Percentiles rank a stretch among this genome's conserved stretches.
phyloP scores from a whole-genome alignment of 805 yeast genomes.

The Candida hispaniensis region DNA sequence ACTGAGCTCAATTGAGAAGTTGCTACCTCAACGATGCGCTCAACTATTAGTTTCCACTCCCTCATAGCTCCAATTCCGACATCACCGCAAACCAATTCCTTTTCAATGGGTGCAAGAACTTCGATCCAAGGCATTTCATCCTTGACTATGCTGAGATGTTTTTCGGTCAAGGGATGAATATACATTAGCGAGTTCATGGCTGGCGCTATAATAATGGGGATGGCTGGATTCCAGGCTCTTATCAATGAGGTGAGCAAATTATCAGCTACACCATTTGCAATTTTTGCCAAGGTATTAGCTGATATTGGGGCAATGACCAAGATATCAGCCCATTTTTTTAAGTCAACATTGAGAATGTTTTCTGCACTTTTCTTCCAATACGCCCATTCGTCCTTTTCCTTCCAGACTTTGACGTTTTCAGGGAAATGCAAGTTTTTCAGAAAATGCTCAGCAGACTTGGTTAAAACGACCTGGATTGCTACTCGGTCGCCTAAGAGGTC shows the following conservation, averaged over 20 bases:
- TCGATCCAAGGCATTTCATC: constrained; percentile 93
- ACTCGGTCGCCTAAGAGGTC: constrained; percentile 69
- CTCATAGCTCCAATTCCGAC: constrained; percentile 99
- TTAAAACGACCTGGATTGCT: constrained; percentile 75
- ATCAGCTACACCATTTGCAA: constrained; percentile 84
- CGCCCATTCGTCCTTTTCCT: constrained; percentile 86
- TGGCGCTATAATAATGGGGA: constrained; percentile 84
- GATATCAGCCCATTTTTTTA: constrained; percentile 95
- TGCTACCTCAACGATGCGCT: constrained; percentile 60
- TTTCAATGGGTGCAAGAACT: constrained; percentile 86
- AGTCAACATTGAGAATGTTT: constrained; percentile 83
- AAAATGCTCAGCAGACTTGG: constrained; percentile 34
- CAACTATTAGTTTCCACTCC: constrained; percentile 94
- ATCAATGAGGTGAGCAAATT: constrained; percentile 80
- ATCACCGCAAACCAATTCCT: constrained; percentile 89
- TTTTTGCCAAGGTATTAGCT: constrained; percentile 84
- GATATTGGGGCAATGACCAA: constrained; percentile 86
- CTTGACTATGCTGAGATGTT: constrained; percentile 59
- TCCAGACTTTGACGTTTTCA: constrained; percentile 61
- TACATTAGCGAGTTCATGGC: constrained; percentile 93
- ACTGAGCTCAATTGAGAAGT: too few relatives aligned
- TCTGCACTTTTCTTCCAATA: constrained; percentile 40
- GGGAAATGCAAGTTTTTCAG: neutral
- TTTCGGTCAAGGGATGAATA: constrained; percentile 77
- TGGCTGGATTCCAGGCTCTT: constrained; percentile 93